A percentile compares a stretch with the other conserved stretches of the same genome.
Evolutionary conservation across 257 asterid genomes (phyloP).

Genomic region (Solanum raphanifolium): DNA sequence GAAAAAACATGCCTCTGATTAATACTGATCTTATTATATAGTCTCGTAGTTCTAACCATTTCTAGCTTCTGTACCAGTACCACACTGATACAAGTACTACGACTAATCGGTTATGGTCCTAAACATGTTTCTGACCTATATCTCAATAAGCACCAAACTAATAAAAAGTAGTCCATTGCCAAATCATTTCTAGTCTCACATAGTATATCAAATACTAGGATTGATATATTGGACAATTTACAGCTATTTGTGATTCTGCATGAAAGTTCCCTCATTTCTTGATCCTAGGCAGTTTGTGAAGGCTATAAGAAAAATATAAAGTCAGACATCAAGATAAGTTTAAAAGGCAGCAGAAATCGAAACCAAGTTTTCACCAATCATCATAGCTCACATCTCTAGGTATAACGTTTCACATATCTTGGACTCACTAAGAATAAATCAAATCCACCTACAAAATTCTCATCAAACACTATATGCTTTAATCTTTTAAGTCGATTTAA

Average conservation of each 20-base stretch:
- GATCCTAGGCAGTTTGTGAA: not conserved
- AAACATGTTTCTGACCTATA: not conserved
- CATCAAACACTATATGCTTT: not conserved
- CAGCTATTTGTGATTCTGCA: not conserved
- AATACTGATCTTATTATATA: not conserved
- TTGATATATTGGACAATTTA: not conserved
- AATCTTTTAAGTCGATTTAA: constrained; percentile 5
- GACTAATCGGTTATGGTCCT: not conserved
- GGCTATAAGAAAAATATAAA: not conserved
- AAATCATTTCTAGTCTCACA: not conserved
- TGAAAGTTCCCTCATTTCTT: not conserved
- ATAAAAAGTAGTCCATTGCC: not conserved
- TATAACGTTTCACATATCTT: not conserved
- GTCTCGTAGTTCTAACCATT: not conserved
- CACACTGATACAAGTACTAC: not conserved
- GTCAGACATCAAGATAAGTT: not conserved
- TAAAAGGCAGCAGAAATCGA: not conserved
- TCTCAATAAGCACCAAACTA: not conserved
- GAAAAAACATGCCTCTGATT: not conserved
- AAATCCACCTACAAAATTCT: constrained; percentile 5
- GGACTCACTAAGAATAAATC: not conserved
- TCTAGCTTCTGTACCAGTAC: not conserved
- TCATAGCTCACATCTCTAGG: not conserved
- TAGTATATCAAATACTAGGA: not conserved
- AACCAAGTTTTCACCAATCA: not conserved